Evolutionary conservation across 352 stramenopile genomes (phyloP).

Genomic region (Blastocystis sp.): DNA sequence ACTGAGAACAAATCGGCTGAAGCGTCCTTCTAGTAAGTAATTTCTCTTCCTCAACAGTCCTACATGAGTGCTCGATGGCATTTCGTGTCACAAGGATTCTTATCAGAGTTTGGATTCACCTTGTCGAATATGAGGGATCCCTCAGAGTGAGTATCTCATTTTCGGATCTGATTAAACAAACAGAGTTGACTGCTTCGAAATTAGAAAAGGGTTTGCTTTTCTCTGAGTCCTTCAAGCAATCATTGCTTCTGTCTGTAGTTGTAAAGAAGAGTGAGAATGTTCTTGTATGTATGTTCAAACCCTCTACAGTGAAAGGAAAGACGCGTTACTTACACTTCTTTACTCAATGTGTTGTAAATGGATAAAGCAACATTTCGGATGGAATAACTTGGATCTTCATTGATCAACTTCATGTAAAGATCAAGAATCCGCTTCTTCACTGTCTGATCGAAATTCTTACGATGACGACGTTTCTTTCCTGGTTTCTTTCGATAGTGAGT

Average conservation of each 20-base stretch:
- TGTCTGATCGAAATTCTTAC: neutral
- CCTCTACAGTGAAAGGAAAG: neutral
- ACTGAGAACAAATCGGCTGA: neutral
- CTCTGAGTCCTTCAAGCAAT: neutral
- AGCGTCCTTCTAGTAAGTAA: neutral
- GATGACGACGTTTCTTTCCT: too few relatives aligned
- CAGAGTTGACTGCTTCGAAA: neutral
- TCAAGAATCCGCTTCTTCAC: neutral
- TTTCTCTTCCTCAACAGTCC: neutral
- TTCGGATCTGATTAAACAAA: neutral
- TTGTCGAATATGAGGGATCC: neutral
- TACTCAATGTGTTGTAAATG: neutral
- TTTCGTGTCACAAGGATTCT: neutral
- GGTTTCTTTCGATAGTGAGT: too few relatives aligned
- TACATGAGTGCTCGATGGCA: neutral
- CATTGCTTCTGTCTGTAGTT: conserved; percentile 13
- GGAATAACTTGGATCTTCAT: neutral
- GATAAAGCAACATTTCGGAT: neutral
- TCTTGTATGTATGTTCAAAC: neutral
- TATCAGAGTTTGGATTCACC: neutral
- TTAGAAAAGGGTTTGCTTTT: neutral
- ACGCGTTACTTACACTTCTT: neutral
- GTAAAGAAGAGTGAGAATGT: conserved; percentile 44
- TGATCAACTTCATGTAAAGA: neutral
- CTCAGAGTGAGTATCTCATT: neutral